phyloP scores from a whole-genome alignment of 129 eudicot species.

The Centrapalus pauciflorus region DNA sequence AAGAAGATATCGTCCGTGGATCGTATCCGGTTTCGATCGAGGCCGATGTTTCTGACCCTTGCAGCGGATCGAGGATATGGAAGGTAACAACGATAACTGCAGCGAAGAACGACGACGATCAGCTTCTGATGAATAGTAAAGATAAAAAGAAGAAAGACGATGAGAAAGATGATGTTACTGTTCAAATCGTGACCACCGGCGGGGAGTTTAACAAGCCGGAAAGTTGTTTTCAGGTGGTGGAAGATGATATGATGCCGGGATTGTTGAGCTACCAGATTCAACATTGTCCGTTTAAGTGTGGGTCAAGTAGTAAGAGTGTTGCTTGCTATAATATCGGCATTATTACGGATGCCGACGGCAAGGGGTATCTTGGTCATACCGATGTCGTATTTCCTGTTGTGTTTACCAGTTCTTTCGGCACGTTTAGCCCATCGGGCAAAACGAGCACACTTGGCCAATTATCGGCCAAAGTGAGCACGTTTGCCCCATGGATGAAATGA shows the following conservation, averaged over 20 bases:
- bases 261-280: conserved; percentile 28
- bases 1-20: conserved; percentile 20
- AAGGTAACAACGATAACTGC: not conserved
- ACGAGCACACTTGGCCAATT: not conserved
- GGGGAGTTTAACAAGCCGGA: conserved; percentile 15
- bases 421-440: not conserved
- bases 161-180: not conserved
- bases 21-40: conserved; percentile 15
- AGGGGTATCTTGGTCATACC: conserved; percentile 7
- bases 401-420: not conserved
- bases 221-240: conserved; percentile 32
- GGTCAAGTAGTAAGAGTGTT: not conserved
- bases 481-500: not conserved
- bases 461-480: conserved; percentile 1
- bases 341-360: not conserved
- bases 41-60: conserved; percentile 13
- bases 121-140: not conserved
- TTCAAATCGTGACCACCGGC: conserved; percentile 2
- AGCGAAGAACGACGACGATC: not conserved
- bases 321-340: conserved; percentile 25
- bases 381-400: conserved; percentile 24
- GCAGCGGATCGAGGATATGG: conserved; percentile 17
- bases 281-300: conserved; percentile 29
- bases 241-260: conserved; percentile 30
- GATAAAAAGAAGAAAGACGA: not conserved